Base-by-base conservation (phyloP, 805 yeast species). In the Jamesozyma piceae region DNA sequence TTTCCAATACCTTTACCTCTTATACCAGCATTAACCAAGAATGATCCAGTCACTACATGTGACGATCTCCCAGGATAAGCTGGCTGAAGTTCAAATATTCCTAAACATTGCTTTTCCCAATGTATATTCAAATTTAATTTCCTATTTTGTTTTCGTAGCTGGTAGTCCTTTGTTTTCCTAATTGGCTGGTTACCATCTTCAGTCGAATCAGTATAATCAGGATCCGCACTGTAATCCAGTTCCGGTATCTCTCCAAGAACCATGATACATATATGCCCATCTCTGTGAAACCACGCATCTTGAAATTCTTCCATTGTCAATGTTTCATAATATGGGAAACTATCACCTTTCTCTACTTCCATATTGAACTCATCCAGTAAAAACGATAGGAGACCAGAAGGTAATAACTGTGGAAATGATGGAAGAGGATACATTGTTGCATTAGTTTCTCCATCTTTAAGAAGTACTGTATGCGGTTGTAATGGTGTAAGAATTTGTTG, bases 61-160 rank as follows among this genome's bases (percentile, higher is more conserved):
- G 95, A 78, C 17, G 92, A 82, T 36, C 97, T 69, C 2, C 97
- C 97, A 0, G 97, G 95, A 57, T 81, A 90, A 54, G 86, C 83
- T 2, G 97, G 92, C 49, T 82, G 82, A 47, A 90, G 72, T 58
- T 74, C 80, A 57, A 90, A 88, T 1, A 89, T 75, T 0, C 97
- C 98, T 37, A 92, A 68, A 58, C 97, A 90, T 57, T 82, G 89
- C 53, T 84, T 86, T 46, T 88, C 94, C 96, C 97, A 89, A 57
- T 82, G 87, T 40, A 81, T 74, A 44, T 52, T 57, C 17, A 60
- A 43, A 37, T 58, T 30, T 17, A 54, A 43, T 42, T 62, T 60
- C 27, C 55, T 52, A 10, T 53, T 47, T 33, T 53, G 52, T 43
- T 58, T 61, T 5, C 65, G 47, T 31, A 48, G 47, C 20, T 55